Percentiles rank a stretch among this genome's conserved stretches.
Evolutionary conservation across 495 filamentous ascomycete genomes (phyloP).

Genomic region (Copromyces sp.): DNA sequence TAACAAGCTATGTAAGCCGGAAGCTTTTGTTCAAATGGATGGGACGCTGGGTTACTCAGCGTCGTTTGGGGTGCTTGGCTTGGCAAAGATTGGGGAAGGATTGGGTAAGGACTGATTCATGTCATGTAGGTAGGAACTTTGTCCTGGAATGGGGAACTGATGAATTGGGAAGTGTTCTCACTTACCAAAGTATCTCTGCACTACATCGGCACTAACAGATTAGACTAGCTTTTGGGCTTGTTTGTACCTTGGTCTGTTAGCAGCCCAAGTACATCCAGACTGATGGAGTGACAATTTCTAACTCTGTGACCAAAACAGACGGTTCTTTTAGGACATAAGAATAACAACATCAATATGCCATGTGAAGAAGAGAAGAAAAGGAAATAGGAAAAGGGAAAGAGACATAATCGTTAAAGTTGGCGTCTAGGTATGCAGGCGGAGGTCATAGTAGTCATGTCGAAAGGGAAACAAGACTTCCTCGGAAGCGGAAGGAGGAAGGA

Average conservation of each 20-base stretch:
- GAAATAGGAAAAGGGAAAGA: no score
- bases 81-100: neutral
- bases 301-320: neutral
- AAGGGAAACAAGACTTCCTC: neutral
- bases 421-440: no score
- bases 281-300: no score
- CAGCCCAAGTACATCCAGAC: no score
- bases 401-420: no score
- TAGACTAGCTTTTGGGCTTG: no score
- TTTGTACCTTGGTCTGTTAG: no score
- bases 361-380: no score
- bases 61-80: neutral
- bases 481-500: neutral
- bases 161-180: no score
- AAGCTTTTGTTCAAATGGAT: neutral
- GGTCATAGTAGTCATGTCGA: neutral
- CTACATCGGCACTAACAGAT: no score
- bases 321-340: neutral
- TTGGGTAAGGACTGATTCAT: neutral
- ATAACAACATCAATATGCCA: neutral
- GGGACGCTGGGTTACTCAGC: neutral
- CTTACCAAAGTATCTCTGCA: no score
- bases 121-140: neutral
- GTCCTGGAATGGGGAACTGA: neutral
- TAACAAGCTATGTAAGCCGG: neutral